Evolutionary conservation across 1,284 basidiomycete genomes (phyloP).

Genomic region (Leccinum fuscescens): DNA sequence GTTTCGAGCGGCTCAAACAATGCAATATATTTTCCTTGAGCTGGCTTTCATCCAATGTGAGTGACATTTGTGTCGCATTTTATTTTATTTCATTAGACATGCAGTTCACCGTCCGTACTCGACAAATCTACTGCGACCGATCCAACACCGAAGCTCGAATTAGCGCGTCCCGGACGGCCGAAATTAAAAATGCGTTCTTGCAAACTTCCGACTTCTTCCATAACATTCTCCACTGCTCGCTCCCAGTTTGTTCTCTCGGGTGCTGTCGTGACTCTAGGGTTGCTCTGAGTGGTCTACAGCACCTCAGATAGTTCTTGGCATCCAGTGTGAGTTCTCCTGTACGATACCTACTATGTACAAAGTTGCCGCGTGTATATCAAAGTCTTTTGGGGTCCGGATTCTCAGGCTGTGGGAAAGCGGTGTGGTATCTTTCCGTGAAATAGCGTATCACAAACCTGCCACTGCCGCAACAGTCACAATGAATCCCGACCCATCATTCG

Average conservation of each 20-base stretch:
- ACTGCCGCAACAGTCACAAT: too few relatives aligned
- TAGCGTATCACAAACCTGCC: too few relatives aligned
- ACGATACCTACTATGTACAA: neutral
- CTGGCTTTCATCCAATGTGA: neutral
- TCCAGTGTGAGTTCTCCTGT: neutral
- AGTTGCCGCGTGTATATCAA: neutral
- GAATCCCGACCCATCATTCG: neutral
- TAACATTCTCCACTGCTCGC: neutral
- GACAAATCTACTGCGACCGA: neutral
- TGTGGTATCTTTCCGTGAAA: too few relatives aligned
- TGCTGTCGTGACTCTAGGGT: neutral
- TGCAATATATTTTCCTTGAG: neutral
- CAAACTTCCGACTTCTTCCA: neutral
- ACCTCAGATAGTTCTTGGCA: neutral
- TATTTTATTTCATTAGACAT: neutral
- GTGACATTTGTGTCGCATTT: neutral
- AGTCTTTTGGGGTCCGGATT: too few relatives aligned
- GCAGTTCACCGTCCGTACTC: neutral
- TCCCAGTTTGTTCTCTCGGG: neutral
- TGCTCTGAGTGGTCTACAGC: neutral
- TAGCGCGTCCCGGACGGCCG: neutral
- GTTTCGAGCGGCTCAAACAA: neutral
- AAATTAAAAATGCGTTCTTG: neutral
- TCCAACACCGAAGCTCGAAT: neutral
- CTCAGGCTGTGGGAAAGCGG: too few relatives aligned